These are phyloP conservation scores for Coprinopsis marcescibilis DNA, from an alignment of 768 basidiomycete genomes.

Conservation along the genomic window DNA sequence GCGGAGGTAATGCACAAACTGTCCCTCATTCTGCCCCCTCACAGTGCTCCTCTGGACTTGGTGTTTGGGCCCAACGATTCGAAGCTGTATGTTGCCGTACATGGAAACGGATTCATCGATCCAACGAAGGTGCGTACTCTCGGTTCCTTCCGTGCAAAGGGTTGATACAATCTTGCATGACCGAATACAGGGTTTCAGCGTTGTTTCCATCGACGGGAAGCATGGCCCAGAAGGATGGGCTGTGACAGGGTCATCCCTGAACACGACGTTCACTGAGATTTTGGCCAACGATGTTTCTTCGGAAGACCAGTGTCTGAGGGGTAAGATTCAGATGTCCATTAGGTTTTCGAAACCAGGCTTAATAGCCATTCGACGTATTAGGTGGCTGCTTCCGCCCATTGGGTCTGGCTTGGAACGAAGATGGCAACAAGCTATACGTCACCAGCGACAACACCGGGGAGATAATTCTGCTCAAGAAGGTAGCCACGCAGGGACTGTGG, in stretches of 20 bases:
- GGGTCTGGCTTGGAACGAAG: not conserved
- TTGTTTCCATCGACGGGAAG: not conserved
- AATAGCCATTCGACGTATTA: not conserved
- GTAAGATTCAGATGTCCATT: not conserved
- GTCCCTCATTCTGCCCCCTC: slow-evolving; percentile 2
- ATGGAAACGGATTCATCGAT: slow-evolving; percentile 9
- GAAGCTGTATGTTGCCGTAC: slow-evolving; percentile 11
- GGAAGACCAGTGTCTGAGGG: not conserved
- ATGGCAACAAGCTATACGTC: slow-evolving; percentile 7
- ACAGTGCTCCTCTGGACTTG: slow-evolving; percentile 9
- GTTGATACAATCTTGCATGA: not conserved
- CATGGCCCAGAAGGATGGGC: not conserved
- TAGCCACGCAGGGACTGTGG: not conserved
- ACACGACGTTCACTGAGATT: slow-evolving; percentile 1
- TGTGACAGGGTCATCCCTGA: not conserved
- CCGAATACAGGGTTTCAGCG: slow-evolving; percentile 5
- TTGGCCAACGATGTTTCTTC: not conserved
- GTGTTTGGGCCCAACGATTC: slow-evolving; percentile 7
- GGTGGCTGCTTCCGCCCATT: slow-evolving; percentile 4
- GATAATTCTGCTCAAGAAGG: slow-evolving; percentile 3
- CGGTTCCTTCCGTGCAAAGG: not conserved
- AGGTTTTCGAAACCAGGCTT: not conserved
- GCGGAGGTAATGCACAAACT: not conserved
- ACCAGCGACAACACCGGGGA: slow-evolving; percentile 8
- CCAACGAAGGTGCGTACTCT: slow-evolving; percentile 5